Percentiles rank a stretch among this genome's conserved stretches.
These are phyloP conservation scores for Zymoseptoria tritici DNA, from an alignment of 2,329 filamentous ascomycete species.

Conservation along the genomic window DNA sequence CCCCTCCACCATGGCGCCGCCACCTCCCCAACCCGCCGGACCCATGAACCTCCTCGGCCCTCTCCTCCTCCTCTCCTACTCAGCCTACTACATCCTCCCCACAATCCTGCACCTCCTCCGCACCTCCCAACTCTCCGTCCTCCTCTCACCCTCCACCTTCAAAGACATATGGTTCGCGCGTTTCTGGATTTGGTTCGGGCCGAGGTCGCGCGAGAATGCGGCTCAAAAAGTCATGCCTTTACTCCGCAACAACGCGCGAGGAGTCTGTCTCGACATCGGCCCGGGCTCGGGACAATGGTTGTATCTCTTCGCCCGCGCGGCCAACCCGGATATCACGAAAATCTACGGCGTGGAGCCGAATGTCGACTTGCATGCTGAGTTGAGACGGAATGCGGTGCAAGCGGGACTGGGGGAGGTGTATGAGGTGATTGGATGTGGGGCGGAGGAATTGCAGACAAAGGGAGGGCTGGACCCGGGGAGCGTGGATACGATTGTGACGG, in stretches of 20 bases:
- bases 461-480: conserved; percentile 45
- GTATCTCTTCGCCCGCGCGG: conserved; percentile 39
- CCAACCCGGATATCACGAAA: conserved; percentile 29
- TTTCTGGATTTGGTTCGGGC: conserved; percentile 54
- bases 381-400: conserved; percentile 43
- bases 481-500: conserved; percentile 52
- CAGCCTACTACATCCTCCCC: conserved; percentile 44
- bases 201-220: conserved; percentile 40
- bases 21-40: conserved; percentile 6
- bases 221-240: conserved; percentile 46
- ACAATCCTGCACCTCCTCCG: conserved; percentile 41
- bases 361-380: conserved; percentile 41
- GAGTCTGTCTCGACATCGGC: conserved; percentile 55
- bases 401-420: conserved; percentile 52
- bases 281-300: conserved; percentile 57
- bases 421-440: conserved; percentile 55
- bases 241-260: conserved; percentile 42
- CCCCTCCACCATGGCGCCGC: background rate
- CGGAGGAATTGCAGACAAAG: conserved; percentile 46
- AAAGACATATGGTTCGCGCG: conserved; percentile 50
- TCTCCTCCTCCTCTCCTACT: conserved; percentile 43
- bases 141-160: conserved; percentile 24
- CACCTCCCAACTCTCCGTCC: conserved; percentile 17
- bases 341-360: conserved; percentile 62
- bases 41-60: conserved; percentile 29